Evolutionary conservation across 495 filamentous ascomycete species (phyloP), one percentile per base, ranked within the genome.

Genomic region (Lineolata rhizophorae): DNA sequence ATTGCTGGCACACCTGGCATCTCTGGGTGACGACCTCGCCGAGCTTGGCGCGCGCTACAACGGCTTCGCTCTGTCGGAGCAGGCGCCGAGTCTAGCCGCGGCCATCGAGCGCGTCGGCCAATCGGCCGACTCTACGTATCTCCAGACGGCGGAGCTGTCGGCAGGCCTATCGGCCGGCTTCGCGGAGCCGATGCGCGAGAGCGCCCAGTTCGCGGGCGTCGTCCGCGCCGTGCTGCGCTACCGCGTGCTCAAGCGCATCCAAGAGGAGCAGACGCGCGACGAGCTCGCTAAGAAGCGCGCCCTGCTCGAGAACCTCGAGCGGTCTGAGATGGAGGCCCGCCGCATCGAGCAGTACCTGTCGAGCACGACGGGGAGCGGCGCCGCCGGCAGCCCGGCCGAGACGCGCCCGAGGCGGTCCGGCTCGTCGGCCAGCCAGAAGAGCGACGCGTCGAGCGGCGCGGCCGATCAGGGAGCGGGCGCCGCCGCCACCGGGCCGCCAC

Each of bases 101-200:
- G 85, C 87, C 2, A 92, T 95, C 37, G 87, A 97, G 52, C 73
- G 82, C 30, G 69, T 85, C 25, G 87, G 87, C 0, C 90, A 97
- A 49, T 90, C 87, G 3, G 80, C 83, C 2, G 87, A 97, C 49
- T 81, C 77, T 1, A 93, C 90, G 1, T 97, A 93, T 45, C 84
- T 97, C 35, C 82, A 81, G 16, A 93, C 85, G 0, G 82, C 90
- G 43, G 87, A 95, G 45, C 57, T 97, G 2, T 82, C 84, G 1
- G 65, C 66, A 2, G 70, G 74, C 0, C 50, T 97, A 21, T 79
- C 80, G 11, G 81, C 82, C 1, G 79, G 67, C 39, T 97, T 97
- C 51, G 85, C 87, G 0, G 87, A 97, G 44, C 87, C 87, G 2
- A 90, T 97, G 77, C 66, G 87, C 20, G 87, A 97, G 51, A 90